phyloP scores from a whole-genome alignment of 1,284 basidiomycete species.

The Apiotrichum akiyoshidainum region DNA sequence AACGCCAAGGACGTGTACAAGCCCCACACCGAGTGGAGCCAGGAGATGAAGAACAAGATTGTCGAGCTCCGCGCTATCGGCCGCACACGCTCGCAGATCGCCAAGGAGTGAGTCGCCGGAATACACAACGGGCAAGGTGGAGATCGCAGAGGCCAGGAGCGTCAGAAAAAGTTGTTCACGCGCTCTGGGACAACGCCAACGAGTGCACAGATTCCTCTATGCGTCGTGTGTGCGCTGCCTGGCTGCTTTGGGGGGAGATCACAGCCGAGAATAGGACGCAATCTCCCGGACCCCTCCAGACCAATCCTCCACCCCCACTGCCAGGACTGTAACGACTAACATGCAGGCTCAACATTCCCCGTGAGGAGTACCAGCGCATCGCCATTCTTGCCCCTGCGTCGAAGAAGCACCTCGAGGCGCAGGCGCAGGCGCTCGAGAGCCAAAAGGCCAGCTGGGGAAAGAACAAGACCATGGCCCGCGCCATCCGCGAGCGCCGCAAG shows the following conservation, averaged over 20 bases:
- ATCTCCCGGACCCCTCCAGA: too few species aligned
- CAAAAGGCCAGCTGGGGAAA: constrained; percentile 38
- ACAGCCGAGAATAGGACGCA: too few species aligned
- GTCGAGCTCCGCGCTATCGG: constrained; percentile 31
- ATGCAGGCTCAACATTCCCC: constrained; percentile 27
- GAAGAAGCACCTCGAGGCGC: constrained; percentile 18
- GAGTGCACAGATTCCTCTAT: too few species aligned
- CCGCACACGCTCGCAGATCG: constrained; percentile 33
- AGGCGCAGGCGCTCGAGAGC: constrained; percentile 19
- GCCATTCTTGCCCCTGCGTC: constrained; percentile 37
- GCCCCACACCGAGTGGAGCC: constrained; percentile 5
- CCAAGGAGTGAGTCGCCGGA: constrained; percentile 34
- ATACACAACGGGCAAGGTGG: background rate
- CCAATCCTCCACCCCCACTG: too few species aligned
- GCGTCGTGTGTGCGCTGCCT: too few species aligned
- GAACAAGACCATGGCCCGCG: constrained; percentile 36
- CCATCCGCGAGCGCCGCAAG: constrained; percentile 40
- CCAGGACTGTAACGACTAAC: constrained; percentile 1
- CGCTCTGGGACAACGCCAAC: too few species aligned
- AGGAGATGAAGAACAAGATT: constrained; percentile 10
- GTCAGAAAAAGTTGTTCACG: too few species aligned
- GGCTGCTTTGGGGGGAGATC: too few species aligned
- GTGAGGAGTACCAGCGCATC: constrained; percentile 30
- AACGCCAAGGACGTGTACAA: background rate
- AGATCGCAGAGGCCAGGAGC: background rate